phyloP scores from a whole-genome alignment of 2,329 filamentous ascomycete genomes.

The Coleophoma eucalyptorum region DNA sequence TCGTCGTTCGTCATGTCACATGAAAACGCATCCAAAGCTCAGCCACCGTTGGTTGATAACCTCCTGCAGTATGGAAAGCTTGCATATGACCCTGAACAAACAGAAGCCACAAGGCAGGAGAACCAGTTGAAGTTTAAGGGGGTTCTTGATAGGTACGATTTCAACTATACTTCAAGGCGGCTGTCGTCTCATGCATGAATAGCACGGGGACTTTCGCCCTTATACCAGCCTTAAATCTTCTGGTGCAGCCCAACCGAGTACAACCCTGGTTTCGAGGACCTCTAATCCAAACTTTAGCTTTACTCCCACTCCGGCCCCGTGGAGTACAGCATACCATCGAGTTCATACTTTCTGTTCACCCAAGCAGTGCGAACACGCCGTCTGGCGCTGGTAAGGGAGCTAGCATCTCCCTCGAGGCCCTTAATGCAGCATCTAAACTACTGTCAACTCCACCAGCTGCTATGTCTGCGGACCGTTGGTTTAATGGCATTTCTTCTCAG shows the following conservation, averaged over 20 bases:
- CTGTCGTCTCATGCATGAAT: conserved; percentile 7
- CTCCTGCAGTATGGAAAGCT: conserved; percentile 22
- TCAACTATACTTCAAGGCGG: not conserved
- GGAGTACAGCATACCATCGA: conserved; percentile 67
- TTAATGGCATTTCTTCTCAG: conserved; percentile 55
- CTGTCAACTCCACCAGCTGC: conserved; percentile 55
- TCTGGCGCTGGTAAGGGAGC: conserved; percentile 43
- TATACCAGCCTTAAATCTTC: conserved; percentile 56
- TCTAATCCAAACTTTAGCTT: conserved; percentile 53
- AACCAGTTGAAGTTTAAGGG: not conserved
- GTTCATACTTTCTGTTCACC: conserved; percentile 67
- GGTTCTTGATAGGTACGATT: conserved; percentile 17
- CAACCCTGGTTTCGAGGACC: conserved; percentile 56
- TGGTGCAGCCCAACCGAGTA: conserved; percentile 57
- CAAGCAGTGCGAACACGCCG: conserved; percentile 27
- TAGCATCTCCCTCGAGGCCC: conserved; percentile 64
- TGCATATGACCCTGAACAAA: conserved; percentile 22
- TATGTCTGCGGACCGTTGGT: conserved; percentile 55
- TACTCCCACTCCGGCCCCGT: conserved; percentile 55
- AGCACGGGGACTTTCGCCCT: conserved; percentile 48
- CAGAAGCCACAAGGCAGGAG: conserved; percentile 4
- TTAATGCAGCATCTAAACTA: conserved; percentile 59
- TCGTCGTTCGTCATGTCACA: not conserved
- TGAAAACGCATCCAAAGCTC: conserved; percentile 1
- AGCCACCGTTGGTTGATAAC: conserved; percentile 21